Percentiles rank a stretch among this genome's conserved stretches.
phyloP scores from a whole-genome alignment of 2,329 filamentous ascomycete species.

The Xylogone sp. region DNA sequence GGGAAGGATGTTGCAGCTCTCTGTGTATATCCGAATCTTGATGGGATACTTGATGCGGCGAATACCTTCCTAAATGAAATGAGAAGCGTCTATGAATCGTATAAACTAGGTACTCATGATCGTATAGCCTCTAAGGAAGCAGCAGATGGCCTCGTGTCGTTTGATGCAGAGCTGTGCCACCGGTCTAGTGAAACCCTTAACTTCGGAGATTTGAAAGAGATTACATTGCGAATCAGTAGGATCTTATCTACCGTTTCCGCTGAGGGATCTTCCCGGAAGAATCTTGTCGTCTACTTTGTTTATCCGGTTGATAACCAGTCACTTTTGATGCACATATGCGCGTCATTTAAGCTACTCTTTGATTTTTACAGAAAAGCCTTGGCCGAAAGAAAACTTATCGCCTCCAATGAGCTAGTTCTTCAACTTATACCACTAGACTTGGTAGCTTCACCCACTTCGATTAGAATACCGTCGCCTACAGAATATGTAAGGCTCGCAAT shows the following conservation, averaged over 20 bases:
- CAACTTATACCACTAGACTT: constrained; percentile 69
- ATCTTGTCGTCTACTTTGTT: constrained; percentile 73
- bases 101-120: constrained; percentile 65
- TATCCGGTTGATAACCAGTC: constrained; percentile 61
- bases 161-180: constrained; percentile 1
- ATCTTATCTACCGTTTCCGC: constrained; percentile 25
- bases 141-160: constrained; percentile 25
- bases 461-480: constrained; percentile 58
- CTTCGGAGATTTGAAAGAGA: constrained; percentile 23
- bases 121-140: constrained; percentile 34
- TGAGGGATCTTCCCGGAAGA: constrained; percentile 35
- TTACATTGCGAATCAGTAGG: constrained; percentile 21
- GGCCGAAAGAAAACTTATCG: constrained; percentile 42
- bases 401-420: constrained; percentile 65
- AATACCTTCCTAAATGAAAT: constrained; percentile 64
- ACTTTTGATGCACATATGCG: constrained; percentile 66
- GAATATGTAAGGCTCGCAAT: constrained; percentile 63
- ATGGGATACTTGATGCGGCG: constrained; percentile 58
- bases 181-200: constrained; percentile 21
- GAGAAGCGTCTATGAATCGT: constrained; percentile 67
- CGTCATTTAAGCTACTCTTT: constrained; percentile 69
- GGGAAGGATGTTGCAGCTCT: constrained; percentile 67
- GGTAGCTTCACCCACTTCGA: constrained; percentile 58
- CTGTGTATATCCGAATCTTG: constrained; percentile 66
- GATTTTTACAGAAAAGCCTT: constrained; percentile 55